These are phyloP conservation scores for Chondrus crispus DNA, from an alignment of 23 red algal species.

Conservation along the genomic window DNA sequence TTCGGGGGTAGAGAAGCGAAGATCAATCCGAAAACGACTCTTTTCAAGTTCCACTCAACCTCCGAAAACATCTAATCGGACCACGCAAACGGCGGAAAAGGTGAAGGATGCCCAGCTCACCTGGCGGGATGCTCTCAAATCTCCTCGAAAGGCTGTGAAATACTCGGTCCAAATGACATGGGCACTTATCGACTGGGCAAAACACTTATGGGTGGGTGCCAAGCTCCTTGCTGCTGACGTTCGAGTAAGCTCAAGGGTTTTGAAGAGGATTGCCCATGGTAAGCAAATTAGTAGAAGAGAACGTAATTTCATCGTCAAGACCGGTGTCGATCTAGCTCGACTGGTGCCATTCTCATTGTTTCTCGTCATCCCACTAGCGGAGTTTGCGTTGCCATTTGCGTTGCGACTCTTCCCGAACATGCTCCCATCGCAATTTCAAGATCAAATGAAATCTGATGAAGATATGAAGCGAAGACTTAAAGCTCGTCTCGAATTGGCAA, in stretches of 20 bases:
- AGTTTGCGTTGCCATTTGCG: slow-evolving; percentile 97
- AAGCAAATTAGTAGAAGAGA: slow-evolving; percentile 90
- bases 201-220: slow-evolving; percentile 88
- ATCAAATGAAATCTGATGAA: slow-evolving; percentile 94
- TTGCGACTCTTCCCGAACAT: slow-evolving; percentile 96
- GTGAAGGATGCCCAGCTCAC: slow-evolving; percentile 16
- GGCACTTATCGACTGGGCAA: slow-evolving; percentile 62
- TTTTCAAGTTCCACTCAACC: slow-evolving; percentile 14
- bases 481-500: slow-evolving; percentile 85
- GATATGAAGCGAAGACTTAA: slow-evolving; percentile 90
- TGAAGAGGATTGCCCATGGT: slow-evolving; percentile 71
- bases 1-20: slow-evolving; percentile 10
- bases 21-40: background rate
- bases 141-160: slow-evolving; percentile 24
- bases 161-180: slow-evolving; percentile 23
- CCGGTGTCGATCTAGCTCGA: slow-evolving; percentile 88
- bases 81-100: background rate
- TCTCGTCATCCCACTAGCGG: slow-evolving; percentile 91
- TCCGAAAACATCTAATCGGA: background rate
- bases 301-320: slow-evolving; percentile 91
- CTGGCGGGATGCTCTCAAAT: slow-evolving; percentile 61
- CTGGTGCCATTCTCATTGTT: slow-evolving; percentile 96
- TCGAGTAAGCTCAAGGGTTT: slow-evolving; percentile 73
- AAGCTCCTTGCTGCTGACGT: slow-evolving; percentile 93
- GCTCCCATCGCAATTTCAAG: slow-evolving; percentile 99